phyloP scores from a whole-genome alignment of 148 eudicot species.

The Rhododendron kiyosumense region DNA sequence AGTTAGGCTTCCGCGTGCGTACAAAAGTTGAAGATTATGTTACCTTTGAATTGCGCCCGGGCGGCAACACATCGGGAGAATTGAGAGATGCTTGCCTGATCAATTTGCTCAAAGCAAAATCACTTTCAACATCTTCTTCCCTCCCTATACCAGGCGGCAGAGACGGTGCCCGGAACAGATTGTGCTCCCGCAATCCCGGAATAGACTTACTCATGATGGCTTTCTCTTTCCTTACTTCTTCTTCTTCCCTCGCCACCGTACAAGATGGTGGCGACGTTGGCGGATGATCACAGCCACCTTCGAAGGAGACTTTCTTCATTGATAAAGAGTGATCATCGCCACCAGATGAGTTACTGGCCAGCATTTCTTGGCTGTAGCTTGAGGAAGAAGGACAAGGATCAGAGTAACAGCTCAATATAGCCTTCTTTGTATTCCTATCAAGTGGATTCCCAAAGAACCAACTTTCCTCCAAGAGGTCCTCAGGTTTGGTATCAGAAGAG shows the following conservation, averaged over 20 bases:
- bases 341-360: neutral
- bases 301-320: neutral
- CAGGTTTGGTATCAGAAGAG: conserved; percentile 16
- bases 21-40: neutral
- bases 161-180: conserved; percentile 36
- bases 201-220: neutral
- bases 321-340: neutral
- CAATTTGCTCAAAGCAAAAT: conserved; percentile 62
- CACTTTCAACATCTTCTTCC: conserved; percentile 56
- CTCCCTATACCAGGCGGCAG: conserved; percentile 29
- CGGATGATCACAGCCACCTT: neutral
- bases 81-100: conserved; percentile 81
- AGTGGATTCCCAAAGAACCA: conserved; percentile 60
- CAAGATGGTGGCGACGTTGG: conserved; percentile 13
- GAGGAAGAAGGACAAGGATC: conserved; percentile 33
- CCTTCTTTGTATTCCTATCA: conserved; percentile 18
- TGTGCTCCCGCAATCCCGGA: neutral
- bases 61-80: conserved; percentile 39
- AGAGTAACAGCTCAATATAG: conserved; percentile 34
- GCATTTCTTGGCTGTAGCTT: neutral
- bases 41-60: conserved; percentile 62
- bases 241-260: neutral
- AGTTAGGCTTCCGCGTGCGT: neutral
- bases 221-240: neutral
- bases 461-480: conserved; percentile 41